These are phyloP conservation scores for Byssoonygena ceratinophila DNA, from an alignment of 2,329 filamentous ascomycete species.

Conservation along the genomic window DNA sequence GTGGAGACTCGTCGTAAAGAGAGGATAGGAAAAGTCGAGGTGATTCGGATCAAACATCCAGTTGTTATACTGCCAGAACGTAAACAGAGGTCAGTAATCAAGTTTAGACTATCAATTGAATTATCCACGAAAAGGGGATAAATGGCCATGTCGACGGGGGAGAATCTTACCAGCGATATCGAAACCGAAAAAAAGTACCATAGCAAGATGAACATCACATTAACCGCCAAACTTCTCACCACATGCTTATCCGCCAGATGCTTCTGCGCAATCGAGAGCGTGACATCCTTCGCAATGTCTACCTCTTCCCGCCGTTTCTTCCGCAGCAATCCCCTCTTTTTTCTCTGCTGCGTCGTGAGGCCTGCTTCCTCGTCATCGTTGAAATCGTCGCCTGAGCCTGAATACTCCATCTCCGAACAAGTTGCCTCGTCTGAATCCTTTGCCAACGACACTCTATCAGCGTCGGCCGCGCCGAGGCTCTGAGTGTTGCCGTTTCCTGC, in stretches of 20 bases:
- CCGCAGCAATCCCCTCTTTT: constrained; percentile 52
- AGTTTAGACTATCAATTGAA: too few species aligned
- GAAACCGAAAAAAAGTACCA: constrained; percentile 92
- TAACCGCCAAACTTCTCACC: constrained; percentile 57
- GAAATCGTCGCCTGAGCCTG: constrained; percentile 55
- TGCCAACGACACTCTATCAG: constrained; percentile 1
- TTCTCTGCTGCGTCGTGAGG: constrained; percentile 61
- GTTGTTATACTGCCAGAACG: constrained; percentile 73
- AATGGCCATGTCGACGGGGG: constrained; percentile 5
- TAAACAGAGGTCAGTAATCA: neutral
- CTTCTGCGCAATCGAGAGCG: constrained; percentile 55
- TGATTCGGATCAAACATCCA: constrained; percentile 93
- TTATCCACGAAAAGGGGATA: too few species aligned
- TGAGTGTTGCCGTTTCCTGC: neutral
- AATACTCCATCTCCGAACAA: constrained; percentile 13
- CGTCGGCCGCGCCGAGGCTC: neutral
- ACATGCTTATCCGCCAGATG: constrained; percentile 66
- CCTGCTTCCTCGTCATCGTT: constrained; percentile 86
- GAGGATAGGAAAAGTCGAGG: constrained; percentile 82
- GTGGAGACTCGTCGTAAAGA: constrained; percentile 90
- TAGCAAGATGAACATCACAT: constrained; percentile 67
- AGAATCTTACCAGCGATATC: constrained; percentile 68
- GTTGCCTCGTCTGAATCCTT: constrained; percentile 24
- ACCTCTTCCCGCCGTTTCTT: constrained; percentile 47
- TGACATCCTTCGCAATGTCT: constrained; percentile 31